Evolutionary conservation across 1,139 yeast genomes (phyloP).

Genomic region (Hansenula anomala): DNA sequence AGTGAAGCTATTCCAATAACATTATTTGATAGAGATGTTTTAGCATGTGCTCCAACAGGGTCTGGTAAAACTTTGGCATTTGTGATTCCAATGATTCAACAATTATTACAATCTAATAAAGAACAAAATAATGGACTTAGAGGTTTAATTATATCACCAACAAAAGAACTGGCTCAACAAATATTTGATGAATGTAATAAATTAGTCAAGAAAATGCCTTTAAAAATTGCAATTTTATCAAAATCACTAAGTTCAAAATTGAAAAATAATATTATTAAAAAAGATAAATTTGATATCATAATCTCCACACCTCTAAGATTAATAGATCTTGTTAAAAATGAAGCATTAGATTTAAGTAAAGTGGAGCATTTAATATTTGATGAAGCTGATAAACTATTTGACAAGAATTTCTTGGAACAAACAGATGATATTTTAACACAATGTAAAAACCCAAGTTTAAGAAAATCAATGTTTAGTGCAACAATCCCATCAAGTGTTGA

Average conservation of each 20-base stretch:
- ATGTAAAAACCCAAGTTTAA: conserved; percentile 43
- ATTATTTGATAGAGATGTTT: conserved; percentile 58
- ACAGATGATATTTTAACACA: conserved; percentile 78
- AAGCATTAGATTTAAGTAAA: conserved; percentile 49
- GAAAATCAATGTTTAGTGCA: conserved; percentile 87
- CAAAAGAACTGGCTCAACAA: conserved; percentile 87
- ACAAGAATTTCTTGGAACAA: conserved; percentile 86
- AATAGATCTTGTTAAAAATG: conserved; percentile 69
- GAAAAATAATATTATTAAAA: conserved; percentile 49
- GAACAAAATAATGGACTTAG: conserved; percentile 43
- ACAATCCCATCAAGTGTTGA: conserved; percentile 94
- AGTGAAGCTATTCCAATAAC: conserved; percentile 77
- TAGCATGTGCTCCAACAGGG: conserved; percentile 94
- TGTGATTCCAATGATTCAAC: conserved; percentile 74
- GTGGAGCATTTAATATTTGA: conserved; percentile 81
- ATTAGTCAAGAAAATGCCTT: conserved; percentile 42
- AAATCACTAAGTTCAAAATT: conserved; percentile 73
- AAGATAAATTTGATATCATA: conserved; percentile 69
- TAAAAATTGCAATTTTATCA: conserved; percentile 66
- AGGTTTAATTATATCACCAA: conserved; percentile 85
- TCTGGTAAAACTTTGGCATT: conserved; percentile 92
- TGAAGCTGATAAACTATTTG: conserved; percentile 94
- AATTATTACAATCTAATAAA: conserved; percentile 29
- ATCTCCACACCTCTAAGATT: conserved; percentile 87
- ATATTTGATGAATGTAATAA: conserved; percentile 66